Conservation (phyloP, 75 land plant species). For the Picea sitchensis region DNA sequence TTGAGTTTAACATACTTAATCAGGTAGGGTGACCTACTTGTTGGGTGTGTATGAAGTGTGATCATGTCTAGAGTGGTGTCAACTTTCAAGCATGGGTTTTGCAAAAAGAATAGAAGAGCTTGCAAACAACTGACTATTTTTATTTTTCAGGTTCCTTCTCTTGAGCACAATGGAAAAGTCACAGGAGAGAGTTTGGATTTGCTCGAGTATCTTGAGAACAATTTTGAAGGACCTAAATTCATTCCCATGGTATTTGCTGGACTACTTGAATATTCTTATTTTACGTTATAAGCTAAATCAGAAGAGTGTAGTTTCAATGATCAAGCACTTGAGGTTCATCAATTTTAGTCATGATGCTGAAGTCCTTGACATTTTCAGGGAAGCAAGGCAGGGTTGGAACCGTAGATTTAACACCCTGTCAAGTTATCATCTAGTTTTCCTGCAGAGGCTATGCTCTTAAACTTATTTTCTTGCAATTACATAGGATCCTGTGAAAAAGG, state of each 20-base stretch:
- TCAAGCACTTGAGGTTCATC: not conserved
- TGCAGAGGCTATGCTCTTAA: not conserved
- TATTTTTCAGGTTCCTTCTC: slow-evolving; percentile 67
- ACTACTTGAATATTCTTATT: too few species aligned
- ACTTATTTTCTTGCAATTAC: not conserved
- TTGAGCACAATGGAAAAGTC: slow-evolving; percentile 85
- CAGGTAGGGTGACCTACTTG: too few species aligned
- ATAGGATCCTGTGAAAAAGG: slow-evolving; percentile 19
- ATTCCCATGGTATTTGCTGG: slow-evolving; percentile 51
- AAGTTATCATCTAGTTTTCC: not conserved
- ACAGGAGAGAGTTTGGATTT: slow-evolving; percentile 84
- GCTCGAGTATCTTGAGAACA: slow-evolving; percentile 57
- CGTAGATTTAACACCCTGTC: not conserved
- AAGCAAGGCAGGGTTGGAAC: not conserved
- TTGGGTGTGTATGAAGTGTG: not conserved
- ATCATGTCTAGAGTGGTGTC: not conserved
- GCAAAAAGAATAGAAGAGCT: too few species aligned
- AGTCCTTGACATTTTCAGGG: not conserved
- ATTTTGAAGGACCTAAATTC: slow-evolving; percentile 76
- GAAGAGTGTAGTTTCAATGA: not conserved
- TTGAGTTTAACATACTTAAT: too few species aligned
- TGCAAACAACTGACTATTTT: not conserved
- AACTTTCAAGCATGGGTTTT: not conserved
- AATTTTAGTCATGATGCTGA: not conserved
- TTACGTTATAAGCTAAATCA: not conserved